These are phyloP conservation scores for Bullera alba DNA, from an alignment of 768 basidiomycete species.

Conservation along the genomic window DNA sequence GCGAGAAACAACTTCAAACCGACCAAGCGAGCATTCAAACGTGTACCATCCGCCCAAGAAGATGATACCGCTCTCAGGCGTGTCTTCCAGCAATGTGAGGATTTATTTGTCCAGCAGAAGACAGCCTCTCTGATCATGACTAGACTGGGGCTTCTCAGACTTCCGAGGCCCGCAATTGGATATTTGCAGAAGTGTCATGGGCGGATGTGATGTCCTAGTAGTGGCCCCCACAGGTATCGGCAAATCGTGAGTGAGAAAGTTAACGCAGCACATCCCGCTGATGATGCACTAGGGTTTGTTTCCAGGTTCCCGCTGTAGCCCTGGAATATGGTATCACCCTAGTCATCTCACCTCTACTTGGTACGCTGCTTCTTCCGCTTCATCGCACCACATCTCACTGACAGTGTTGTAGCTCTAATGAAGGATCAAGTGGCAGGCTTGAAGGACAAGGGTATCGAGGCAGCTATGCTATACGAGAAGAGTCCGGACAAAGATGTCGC, in stretches of 20 bases:
- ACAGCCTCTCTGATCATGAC: neutral
- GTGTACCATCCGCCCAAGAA: conserved; percentile 35
- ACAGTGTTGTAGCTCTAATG: conserved; percentile 34
- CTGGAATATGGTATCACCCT: conserved; percentile 41
- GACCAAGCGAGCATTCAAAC: conserved; percentile 18
- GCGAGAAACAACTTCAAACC: conserved; percentile 28
- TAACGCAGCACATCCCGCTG: neutral
- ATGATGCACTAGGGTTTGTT: conserved; percentile 33
- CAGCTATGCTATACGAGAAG: conserved; percentile 34
- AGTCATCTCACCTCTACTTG: conserved; percentile 42
- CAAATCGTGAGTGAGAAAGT: conserved; percentile 33
- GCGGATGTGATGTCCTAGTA: conserved; percentile 40
- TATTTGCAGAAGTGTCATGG: conserved; percentile 35
- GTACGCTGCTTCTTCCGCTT: conserved; percentile 8
- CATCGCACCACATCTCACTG: neutral
- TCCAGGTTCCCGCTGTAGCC: conserved; percentile 43
- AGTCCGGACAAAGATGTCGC: conserved; percentile 11
- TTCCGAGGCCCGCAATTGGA: conserved; percentile 41
- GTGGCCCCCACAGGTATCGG: conserved; percentile 45
- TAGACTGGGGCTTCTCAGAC: conserved; percentile 36
- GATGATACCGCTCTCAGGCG: conserved; percentile 18
- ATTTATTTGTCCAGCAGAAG: neutral
- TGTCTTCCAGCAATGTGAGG: conserved; percentile 36
- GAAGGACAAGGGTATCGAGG: conserved; percentile 23
- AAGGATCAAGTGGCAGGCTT: conserved; percentile 39